Conservation (phyloP, 2,329 filamentous ascomycete species). For the Myriosclerotinia duriaeana region DNA sequence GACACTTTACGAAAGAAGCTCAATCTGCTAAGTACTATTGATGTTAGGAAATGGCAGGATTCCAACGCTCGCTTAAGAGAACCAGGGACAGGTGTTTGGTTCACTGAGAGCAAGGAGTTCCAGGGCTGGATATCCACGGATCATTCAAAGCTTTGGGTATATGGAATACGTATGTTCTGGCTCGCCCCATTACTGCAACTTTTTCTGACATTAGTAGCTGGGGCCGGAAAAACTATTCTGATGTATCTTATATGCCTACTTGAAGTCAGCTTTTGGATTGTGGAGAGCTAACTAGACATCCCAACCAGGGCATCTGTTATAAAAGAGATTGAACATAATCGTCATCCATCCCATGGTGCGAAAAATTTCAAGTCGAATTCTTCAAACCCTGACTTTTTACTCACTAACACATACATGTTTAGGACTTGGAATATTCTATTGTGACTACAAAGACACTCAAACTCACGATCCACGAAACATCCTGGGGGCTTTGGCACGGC, state of each 20-base stretch:
- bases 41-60: constrained; percentile 25
- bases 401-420: constrained; percentile 20
- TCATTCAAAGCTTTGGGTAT: constrained; percentile 29
- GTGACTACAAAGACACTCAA: constrained; percentile 20
- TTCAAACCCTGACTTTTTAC: neutral
- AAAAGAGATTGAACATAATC: constrained; percentile 16
- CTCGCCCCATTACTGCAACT: neutral
- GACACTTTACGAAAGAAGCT: constrained; percentile 19
- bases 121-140: constrained; percentile 21
- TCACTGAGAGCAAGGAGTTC: constrained; percentile 29
- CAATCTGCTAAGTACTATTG: constrained; percentile 18
- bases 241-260: constrained; percentile 4
- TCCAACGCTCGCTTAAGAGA: constrained; percentile 26
- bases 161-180: constrained; percentile 29
- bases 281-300: neutral
- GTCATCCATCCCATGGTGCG: neutral
- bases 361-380: constrained; percentile 18
- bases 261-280: neutral
- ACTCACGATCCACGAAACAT: constrained; percentile 15
- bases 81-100: constrained; percentile 31
- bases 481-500: constrained; percentile 35
- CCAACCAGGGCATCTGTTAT: constrained; percentile 20
- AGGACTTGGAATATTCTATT: constrained; percentile 17
- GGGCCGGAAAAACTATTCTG: constrained; percentile 32
- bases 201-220: constrained; percentile 18